Percentiles rank a stretch among this genome's conserved stretches.
phyloP scores from a whole-genome alignment of 805 yeast species.

The Saccharomycopsis sp. region DNA sequence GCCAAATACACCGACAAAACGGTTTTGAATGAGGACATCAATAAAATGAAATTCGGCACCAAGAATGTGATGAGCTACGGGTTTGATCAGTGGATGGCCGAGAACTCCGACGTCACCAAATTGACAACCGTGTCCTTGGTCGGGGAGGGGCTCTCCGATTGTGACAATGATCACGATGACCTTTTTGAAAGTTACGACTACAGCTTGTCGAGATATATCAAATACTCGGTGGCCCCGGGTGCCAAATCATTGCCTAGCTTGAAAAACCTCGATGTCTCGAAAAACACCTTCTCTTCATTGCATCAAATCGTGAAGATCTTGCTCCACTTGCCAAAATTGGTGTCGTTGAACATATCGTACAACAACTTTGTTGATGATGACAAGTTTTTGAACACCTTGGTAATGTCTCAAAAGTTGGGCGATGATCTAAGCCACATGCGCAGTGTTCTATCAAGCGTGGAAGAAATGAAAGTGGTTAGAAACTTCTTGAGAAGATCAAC shows the following conservation, averaged over 20 bases:
- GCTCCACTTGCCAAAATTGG: slow-evolving; percentile 30
- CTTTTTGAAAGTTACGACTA: no score
- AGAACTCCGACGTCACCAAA: slow-evolving; percentile 38
- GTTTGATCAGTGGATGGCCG: slow-evolving; percentile 43
- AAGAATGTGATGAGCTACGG: slow-evolving; percentile 60
- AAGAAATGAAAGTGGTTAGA: slow-evolving; percentile 23
- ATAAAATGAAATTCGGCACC: slow-evolving; percentile 39
- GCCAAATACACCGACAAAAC: slow-evolving; percentile 32
- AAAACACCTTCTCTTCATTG: slow-evolving; percentile 43
- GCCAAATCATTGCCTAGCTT: slow-evolving; percentile 23
- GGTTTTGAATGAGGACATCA: slow-evolving; percentile 13
- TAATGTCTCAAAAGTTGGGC: background rate
- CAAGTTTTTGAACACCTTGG: background rate
- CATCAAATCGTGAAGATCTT: slow-evolving; percentile 32
- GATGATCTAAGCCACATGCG: background rate
- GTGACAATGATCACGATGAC: slow-evolving; percentile 8
- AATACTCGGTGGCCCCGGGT: background rate
- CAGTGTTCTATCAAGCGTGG: background rate
- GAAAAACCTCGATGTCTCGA: slow-evolving; percentile 46
- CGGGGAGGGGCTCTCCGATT: slow-evolving; percentile 29
- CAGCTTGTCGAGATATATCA: background rate
- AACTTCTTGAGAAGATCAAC: slow-evolving; percentile 11
- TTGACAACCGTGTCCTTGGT: slow-evolving; percentile 45
- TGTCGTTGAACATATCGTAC: slow-evolving; percentile 25
- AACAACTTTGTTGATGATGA: slow-evolving; percentile 20